phyloP scores from a whole-genome alignment of 768 basidiomycete species.

The Leccinum barrowsii region DNA sequence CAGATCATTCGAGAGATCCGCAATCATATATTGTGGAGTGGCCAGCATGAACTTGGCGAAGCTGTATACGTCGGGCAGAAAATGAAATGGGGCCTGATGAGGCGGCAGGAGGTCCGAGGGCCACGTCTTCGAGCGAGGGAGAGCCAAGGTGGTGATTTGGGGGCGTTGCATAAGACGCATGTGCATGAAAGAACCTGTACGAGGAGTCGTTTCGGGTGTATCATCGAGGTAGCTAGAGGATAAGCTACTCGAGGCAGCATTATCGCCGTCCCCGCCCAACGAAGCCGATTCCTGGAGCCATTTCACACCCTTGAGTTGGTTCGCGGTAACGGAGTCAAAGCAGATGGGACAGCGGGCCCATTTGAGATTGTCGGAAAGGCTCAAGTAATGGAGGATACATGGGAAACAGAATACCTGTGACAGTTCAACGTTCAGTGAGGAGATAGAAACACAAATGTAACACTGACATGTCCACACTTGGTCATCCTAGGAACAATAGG shows the following conservation, averaged over 20 bases:
- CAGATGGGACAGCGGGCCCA: constrained; percentile 96
- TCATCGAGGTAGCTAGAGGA: constrained; percentile 42
- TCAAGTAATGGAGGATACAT: constrained; percentile 89
- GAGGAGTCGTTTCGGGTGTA: constrained; percentile 39
- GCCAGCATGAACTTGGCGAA: constrained; percentile 97
- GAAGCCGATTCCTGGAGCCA: constrained; percentile 65
- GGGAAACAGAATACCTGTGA: constrained; percentile 88
- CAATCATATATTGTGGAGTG: constrained; percentile 77
- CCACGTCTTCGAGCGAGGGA: constrained; percentile 91
- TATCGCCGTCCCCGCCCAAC: constrained; percentile 29
- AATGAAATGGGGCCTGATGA: constrained; percentile 93
- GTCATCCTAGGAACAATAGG: constrained; percentile 92
- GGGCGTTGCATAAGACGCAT: constrained; percentile 93
- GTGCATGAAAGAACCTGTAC: constrained; percentile 57
- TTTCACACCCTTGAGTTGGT: constrained; percentile 89
- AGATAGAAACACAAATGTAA: background rate
- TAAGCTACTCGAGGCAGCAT: constrained; percentile 33
- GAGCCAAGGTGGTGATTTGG: constrained; percentile 89
- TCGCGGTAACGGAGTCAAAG: constrained; percentile 87
- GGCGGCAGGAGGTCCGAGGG: constrained; percentile 89
- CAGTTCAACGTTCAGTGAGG: constrained; percentile 13
- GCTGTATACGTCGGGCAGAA: constrained; percentile 84
- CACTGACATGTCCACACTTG: constrained; percentile 93
- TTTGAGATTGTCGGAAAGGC: constrained; percentile 74
- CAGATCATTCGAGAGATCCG: constrained; percentile 70